These are phyloP conservation scores for Epichloe gansuensis DNA, from an alignment of 2,329 filamentous ascomycete species.

Conservation along the genomic window DNA sequence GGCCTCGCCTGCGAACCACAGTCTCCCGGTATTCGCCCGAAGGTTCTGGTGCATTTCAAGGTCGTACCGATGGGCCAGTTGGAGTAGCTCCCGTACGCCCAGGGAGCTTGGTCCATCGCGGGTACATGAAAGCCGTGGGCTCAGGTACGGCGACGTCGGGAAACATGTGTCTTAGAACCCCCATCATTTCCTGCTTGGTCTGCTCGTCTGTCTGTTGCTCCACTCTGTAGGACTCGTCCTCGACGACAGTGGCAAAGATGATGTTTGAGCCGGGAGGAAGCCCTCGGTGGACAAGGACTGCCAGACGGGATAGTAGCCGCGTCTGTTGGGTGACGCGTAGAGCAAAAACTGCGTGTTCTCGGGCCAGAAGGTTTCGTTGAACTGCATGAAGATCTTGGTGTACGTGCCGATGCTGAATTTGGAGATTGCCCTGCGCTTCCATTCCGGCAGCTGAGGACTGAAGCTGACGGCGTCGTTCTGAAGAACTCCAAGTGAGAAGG, in stretches of 20 bases:
- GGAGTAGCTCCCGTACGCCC: conserved; percentile 49
- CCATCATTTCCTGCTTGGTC: conserved; percentile 44
- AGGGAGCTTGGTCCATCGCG: conserved; percentile 24
- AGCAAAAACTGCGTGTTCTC: conserved; percentile 31
- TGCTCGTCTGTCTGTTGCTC: conserved; percentile 47
- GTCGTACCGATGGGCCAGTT: conserved; percentile 56
- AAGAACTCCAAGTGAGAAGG: conserved; percentile 56
- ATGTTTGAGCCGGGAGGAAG: conserved; percentile 51
- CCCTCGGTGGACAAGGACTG: conserved; percentile 47
- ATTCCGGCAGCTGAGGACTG: conserved; percentile 43
- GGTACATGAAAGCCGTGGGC: conserved; percentile 48
- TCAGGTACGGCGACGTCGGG: conserved; percentile 43
- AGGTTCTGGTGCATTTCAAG: conserved; percentile 55
- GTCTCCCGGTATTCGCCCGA: conserved; percentile 46
- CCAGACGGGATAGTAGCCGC: conserved; percentile 43
- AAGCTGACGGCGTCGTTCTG: conserved; percentile 50
- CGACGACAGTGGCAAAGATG: conserved; percentile 51
- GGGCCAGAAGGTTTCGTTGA: conserved; percentile 54
- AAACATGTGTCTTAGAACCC: conserved; percentile 49
- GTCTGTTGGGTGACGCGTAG: conserved; percentile 28
- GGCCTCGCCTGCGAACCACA: conserved; percentile 56
- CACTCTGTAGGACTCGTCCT: conserved; percentile 41
- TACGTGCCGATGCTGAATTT: conserved; percentile 60
- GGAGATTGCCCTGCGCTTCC: conserved; percentile 52
- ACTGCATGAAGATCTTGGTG: conserved; percentile 62